These are phyloP conservation scores for Fusarium sp. DNA, from an alignment of 2,329 filamentous ascomycete species.

Conservation along the genomic window DNA sequence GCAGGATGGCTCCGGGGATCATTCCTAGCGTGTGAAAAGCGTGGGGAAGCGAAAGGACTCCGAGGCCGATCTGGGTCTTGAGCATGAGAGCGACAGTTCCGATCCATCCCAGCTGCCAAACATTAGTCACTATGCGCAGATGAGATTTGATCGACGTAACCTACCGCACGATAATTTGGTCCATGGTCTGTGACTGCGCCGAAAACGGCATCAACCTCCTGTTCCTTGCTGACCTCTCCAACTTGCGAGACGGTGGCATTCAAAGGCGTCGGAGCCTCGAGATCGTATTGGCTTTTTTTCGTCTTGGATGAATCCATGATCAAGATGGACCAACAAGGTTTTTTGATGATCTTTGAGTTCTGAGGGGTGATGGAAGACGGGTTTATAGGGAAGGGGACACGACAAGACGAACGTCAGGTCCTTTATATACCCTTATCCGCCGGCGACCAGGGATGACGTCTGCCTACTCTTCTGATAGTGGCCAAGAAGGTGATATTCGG, in stretches of 20 bases:
- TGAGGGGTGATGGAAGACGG: not conserved
- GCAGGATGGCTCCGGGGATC: conserved; percentile 59
- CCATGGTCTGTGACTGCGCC: conserved; percentile 45
- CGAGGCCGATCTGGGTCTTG: conserved; percentile 59
- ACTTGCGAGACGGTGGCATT: not conserved
- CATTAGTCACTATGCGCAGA: not conserved
- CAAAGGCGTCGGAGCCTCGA: not conserved
- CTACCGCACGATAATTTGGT: conserved; percentile 48
- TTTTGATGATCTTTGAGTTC: not conserved
- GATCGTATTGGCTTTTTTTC: not conserved
- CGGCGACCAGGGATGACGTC: not conserved
- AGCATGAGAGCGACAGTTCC: conserved; percentile 61
- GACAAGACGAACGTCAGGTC: not conserved
- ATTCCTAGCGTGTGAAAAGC: conserved; percentile 60
- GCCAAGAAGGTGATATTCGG: not conserved
- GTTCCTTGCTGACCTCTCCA: not conserved
- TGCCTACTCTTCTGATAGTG: not conserved
- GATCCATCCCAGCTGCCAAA: conserved; percentile 54
- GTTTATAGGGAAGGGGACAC: not conserved
- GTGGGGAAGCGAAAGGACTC: conserved; percentile 61
- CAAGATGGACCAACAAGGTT: not conserved
- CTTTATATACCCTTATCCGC: not conserved
- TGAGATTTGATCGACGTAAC: not conserved
- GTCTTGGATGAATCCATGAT: not conserved
- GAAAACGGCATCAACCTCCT: conserved; percentile 44